Percentiles rank a stretch among this genome's conserved stretches.
Evolutionary conservation across 2,329 filamentous ascomycete genomes (phyloP).

Genomic region (Sporothrix globosa): DNA sequence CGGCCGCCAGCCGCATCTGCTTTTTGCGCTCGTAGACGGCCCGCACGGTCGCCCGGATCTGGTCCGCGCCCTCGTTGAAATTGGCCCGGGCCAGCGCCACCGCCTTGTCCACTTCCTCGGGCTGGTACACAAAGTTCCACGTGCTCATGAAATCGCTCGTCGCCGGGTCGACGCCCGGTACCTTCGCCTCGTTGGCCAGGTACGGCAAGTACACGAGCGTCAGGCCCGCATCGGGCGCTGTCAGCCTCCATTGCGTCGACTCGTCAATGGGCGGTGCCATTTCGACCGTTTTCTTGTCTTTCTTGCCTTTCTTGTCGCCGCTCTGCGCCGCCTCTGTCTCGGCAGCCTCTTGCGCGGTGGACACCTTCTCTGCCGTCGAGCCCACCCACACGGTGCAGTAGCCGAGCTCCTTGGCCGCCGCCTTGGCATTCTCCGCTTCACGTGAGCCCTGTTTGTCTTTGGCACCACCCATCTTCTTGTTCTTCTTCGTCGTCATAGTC

Average conservation of each 20-base stretch:
- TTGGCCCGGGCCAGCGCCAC: slow-evolving; percentile 83
- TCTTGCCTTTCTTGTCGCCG: neutral
- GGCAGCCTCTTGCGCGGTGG: slow-evolving; percentile 44
- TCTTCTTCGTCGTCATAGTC: slow-evolving; percentile 35
- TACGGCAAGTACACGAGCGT: slow-evolving; percentile 90
- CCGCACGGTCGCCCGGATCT: slow-evolving; percentile 75
- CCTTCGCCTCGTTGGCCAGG: slow-evolving; percentile 72
- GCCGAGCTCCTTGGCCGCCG: slow-evolving; percentile 60
- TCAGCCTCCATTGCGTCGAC: slow-evolving; percentile 68
- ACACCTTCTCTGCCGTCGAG: slow-evolving; percentile 71
- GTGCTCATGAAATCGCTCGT: slow-evolving; percentile 86
- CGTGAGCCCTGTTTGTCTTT: slow-evolving; percentile 48
- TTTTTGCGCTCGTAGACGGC: slow-evolving; percentile 95
- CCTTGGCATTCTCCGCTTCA: slow-evolving; percentile 39
- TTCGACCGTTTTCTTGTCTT: neutral
- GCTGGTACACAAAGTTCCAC: slow-evolving; percentile 97
- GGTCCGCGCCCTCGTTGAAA: slow-evolving; percentile 78
- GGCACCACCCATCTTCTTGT: slow-evolving; percentile 32
- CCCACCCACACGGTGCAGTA: slow-evolving; percentile 98
- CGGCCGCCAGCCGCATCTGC: slow-evolving; percentile 60
- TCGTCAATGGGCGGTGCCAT: slow-evolving; percentile 55
- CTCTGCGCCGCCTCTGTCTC: slow-evolving; percentile 38
- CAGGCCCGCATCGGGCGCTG: slow-evolving; percentile 79
- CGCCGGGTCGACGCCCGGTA: slow-evolving; percentile 79
- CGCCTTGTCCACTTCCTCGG: slow-evolving; percentile 84